These are phyloP conservation scores for Globisporangium takayamanum DNA, from an alignment of 352 stramenopile genomes.

Conservation along the genomic window DNA sequence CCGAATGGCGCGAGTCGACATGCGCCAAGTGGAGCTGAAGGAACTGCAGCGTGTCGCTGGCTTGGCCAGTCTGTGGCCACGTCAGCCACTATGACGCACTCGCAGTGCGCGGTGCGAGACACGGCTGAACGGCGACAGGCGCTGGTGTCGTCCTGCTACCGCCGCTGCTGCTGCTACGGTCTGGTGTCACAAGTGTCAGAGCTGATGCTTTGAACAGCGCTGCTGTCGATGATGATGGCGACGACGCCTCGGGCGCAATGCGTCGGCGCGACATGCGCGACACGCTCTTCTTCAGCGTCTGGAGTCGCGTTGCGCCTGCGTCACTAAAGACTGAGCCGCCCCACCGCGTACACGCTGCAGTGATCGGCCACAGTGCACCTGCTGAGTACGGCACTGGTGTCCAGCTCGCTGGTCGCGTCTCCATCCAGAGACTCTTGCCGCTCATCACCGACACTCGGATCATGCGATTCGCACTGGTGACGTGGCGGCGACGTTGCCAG, in stretches of 20 bases:
- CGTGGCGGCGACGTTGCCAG: not conserved
- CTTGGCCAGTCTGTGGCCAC: conserved; percentile 2
- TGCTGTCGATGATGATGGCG: too few relatives aligned
- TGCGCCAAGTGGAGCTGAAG: conserved; percentile 2
- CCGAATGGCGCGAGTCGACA: not conserved
- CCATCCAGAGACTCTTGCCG: too few relatives aligned
- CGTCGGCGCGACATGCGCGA: too few relatives aligned
- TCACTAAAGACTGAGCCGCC: not conserved
- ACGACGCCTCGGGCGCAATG: too few relatives aligned
- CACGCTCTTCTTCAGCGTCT: too few relatives aligned
- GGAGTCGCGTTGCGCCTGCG: not conserved
- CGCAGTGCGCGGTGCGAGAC: too few relatives aligned
- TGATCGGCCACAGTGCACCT: conserved; percentile 7
- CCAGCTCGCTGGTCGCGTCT: not conserved
- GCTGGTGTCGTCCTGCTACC: not conserved
- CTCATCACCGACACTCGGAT: too few relatives aligned
- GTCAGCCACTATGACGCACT: not conserved
- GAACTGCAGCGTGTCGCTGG: conserved; percentile 1
- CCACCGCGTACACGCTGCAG: conserved; percentile 8
- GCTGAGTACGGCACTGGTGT: conserved; percentile 15
- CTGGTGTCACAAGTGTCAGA: too few relatives aligned
- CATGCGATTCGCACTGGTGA: too few relatives aligned
- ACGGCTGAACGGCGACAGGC: too few relatives aligned
- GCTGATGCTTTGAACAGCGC: too few relatives aligned
- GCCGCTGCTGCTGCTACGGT: too few relatives aligned